A percentile compares a stretch with the other conserved stretches of the same genome.
Conservation (phyloP, 495 filamentous ascomycete genomes). For the Penicillium manginii region DNA sequence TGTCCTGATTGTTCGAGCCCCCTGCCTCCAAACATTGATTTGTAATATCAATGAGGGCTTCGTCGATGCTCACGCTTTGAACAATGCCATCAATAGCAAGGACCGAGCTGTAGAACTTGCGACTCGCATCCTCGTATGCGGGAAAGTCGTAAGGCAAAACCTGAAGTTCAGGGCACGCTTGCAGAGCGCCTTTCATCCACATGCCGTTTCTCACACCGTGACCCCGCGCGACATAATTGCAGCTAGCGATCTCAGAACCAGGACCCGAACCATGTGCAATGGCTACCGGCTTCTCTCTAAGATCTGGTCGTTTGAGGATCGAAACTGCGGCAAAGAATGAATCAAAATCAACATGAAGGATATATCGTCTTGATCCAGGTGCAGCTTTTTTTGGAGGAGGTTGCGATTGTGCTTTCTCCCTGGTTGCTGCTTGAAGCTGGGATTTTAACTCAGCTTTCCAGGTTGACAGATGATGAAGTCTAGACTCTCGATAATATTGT, state of each 20-base stretch:
- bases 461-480: conserved; percentile 89
- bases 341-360: conserved; percentile 97
- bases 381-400: conserved; percentile 48
- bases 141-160: conserved; percentile 92
- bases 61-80: conserved; percentile 96
- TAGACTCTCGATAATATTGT: conserved; percentile 91
- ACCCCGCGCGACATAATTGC: conserved; percentile 87
- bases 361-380: conserved; percentile 72
- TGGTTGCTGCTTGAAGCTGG: conserved; percentile 75
- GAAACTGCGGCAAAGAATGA: conserved; percentile 97
- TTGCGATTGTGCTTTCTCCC: conserved; percentile 65
- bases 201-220: conserved; percentile 94
- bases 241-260: conserved; percentile 94
- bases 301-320: conserved; percentile 74
- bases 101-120: conserved; percentile 82
- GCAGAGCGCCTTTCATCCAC: conserved; percentile 94
- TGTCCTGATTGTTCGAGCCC: conserved; percentile 67
- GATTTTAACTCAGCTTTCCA: conserved; percentile 96
- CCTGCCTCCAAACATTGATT: conserved; percentile 64
- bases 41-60: conserved; percentile 83
- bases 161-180: conserved; percentile 82
- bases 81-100: conserved; percentile 78
- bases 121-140: conserved; percentile 90
- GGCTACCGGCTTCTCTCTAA: conserved; percentile 79
- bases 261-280: conserved; percentile 81